Conservation (phyloP, 768 basidiomycete genomes). For the Rhizopogon vesiculosus region DNA sequence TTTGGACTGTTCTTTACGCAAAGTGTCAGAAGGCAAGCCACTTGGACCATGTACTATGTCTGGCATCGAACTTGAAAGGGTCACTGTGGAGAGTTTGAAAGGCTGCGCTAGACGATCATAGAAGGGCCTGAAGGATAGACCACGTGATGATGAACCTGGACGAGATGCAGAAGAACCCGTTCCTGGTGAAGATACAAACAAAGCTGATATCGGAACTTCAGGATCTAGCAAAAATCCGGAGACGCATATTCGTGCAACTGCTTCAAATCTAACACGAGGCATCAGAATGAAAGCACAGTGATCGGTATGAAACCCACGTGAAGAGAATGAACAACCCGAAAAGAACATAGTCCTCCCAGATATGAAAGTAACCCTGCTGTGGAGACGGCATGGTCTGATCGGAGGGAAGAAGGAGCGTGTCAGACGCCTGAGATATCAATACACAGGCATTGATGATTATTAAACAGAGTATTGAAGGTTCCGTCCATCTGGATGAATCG, state of each 20-base stretch:
- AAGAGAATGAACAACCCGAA: constrained; percentile 82
- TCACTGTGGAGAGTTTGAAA: constrained; percentile 39
- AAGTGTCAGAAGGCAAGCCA: neutral
- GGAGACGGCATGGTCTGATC: constrained; percentile 35
- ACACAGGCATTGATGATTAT: constrained; percentile 83
- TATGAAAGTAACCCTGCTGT: constrained; percentile 72
- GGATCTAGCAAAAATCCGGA: constrained; percentile 89
- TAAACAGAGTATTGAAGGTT: constrained; percentile 75
- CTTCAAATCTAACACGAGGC: constrained; percentile 59
- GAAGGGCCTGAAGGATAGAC: constrained; percentile 39
- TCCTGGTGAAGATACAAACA: constrained; percentile 38
- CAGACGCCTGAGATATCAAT: constrained; percentile 75
- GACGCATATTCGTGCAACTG: constrained; percentile 82
- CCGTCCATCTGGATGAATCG: constrained; percentile 61
- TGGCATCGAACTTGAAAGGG: constrained; percentile 11
- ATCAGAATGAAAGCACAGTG: neutral
- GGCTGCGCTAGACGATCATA: constrained; percentile 48
- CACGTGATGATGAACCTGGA: constrained; percentile 36
- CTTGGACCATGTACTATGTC: neutral
- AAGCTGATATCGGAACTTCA: constrained; percentile 50
- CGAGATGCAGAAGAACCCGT: constrained; percentile 16
- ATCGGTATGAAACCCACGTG: constrained; percentile 51
- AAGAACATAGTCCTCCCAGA: constrained; percentile 88
- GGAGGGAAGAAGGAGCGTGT: constrained; percentile 49
- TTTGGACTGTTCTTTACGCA: neutral